phyloP scores from a whole-genome alignment of 305 asterid genomes.

The Solanum hybrid region DNA sequence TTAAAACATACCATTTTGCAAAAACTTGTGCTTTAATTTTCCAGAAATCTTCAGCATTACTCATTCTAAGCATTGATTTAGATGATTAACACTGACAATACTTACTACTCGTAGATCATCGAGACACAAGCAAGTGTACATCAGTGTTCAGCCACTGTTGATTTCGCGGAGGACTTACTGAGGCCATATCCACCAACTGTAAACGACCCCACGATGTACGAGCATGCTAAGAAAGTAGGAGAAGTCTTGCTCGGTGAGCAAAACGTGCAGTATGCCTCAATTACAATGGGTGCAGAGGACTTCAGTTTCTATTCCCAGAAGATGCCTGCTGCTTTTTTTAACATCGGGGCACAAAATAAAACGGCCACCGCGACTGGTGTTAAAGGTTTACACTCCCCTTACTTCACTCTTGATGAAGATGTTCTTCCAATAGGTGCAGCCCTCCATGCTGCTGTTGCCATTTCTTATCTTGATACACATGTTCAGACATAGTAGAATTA shows the following conservation, averaged over 20 bases:
- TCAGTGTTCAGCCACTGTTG: constrained; percentile 44
- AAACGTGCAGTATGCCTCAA: constrained; percentile 18
- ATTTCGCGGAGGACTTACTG: constrained; percentile 41
- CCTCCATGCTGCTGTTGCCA: constrained; percentile 70
- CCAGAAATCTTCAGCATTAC: background rate
- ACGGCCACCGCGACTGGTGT: constrained; percentile 13
- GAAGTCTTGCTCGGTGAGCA: constrained; percentile 45
- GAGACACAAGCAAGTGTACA: constrained; percentile 61
- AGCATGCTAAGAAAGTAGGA: constrained; percentile 54
- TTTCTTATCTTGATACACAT: constrained; percentile 42
- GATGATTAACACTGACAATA: background rate
- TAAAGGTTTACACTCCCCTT: constrained; percentile 42
- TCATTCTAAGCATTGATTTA: background rate
- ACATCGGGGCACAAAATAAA: constrained; percentile 42
- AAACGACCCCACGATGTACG: constrained; percentile 45
- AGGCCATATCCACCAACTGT: constrained; percentile 54
- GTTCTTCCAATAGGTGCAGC: constrained; percentile 75
- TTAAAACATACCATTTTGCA: background rate
- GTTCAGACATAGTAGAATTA: constrained; percentile 8
- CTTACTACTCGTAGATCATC: constrained; percentile 33
- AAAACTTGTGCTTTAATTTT: background rate
- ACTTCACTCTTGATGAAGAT: constrained; percentile 48
- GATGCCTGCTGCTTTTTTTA: constrained; percentile 47
- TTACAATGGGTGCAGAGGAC: constrained; percentile 67
- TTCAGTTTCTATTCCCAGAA: constrained; percentile 69